Evolutionary conservation across 75 land plant genomes (phyloP).

Genomic region (Picea sitchensis): DNA sequence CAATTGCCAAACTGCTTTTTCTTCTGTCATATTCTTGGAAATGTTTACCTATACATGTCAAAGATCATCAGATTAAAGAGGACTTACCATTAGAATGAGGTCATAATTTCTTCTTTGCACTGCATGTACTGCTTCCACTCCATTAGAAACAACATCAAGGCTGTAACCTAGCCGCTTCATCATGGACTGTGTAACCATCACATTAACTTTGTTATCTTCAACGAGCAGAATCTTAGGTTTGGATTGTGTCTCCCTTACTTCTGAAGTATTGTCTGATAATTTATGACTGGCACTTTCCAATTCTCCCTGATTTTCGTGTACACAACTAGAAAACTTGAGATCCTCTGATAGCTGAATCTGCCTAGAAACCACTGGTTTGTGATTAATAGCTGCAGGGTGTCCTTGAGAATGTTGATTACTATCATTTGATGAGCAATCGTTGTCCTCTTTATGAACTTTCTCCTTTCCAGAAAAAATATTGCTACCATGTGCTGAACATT

Average conservation of each 20-base stretch:
- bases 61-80: not conserved
- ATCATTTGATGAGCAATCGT: conserved; percentile 5
- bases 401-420: not conserved
- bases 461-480: not conserved
- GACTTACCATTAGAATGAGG: conserved; percentile 77
- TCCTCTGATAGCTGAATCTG: not conserved
- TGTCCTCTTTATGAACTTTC: not conserved
- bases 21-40: not conserved
- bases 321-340: not conserved
- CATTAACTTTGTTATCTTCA: conserved; percentile 81
- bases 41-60: not conserved
- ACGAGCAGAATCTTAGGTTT: conserved; percentile 73
- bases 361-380: not conserved
- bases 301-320: not conserved
- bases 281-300: not conserved
- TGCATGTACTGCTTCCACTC: conserved; percentile 72
- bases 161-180: conserved; percentile 70
- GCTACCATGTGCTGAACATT: not conserved
- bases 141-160: conserved; percentile 76
- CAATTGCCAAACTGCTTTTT: not conserved
- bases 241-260: conserved; percentile 4
- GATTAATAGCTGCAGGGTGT: not conserved
- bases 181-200: conserved; percentile 86
- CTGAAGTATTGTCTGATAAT: conserved; percentile 12
- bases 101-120: conserved; percentile 49